These are phyloP conservation scores for Globisporangium cederbergense DNA, from an alignment of 352 stramenopile species.

Conservation along the genomic window DNA sequence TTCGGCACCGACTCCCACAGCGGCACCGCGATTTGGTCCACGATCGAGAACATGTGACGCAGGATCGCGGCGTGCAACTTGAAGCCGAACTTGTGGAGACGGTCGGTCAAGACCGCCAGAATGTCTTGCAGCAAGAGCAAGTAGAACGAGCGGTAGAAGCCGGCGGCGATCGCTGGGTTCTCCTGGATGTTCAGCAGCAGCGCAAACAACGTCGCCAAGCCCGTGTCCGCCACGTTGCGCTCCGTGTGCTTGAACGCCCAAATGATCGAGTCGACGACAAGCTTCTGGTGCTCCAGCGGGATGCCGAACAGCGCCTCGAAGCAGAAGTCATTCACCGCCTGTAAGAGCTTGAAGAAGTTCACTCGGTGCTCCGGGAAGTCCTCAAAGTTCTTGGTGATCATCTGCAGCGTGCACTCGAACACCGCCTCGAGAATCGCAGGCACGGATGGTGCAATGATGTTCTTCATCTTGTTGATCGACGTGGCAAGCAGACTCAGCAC, in stretches of 20 bases:
- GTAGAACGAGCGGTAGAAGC: conserved; percentile 99
- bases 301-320: conserved; percentile 98
- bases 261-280: conserved; percentile 98
- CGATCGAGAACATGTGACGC: conserved; percentile 97
- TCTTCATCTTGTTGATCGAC: conserved; percentile 97
- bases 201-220: conserved; percentile 95
- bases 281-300: conserved; percentile 96
- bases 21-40: conserved; percentile 95
- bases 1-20: conserved; percentile 92
- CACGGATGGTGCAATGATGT: conserved; percentile 77
- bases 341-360: conserved; percentile 98
- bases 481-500: conserved; percentile 95
- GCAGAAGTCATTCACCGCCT: conserved; percentile 93
- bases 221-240: conserved; percentile 97
- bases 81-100: conserved; percentile 99
- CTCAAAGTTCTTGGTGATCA: conserved; percentile 99
- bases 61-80: conserved; percentile 98
- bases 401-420: conserved; percentile 98
- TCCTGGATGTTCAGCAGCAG: conserved; percentile 95
- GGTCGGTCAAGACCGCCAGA: conserved; percentile 96
- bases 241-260: conserved; percentile 99
- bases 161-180: conserved; percentile 92
- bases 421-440: conserved; percentile 96
- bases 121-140: conserved; percentile 93
- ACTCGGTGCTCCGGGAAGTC: conserved; percentile 98